Percentiles rank a stretch among this genome's conserved stretches.
Evolutionary conservation across 768 basidiomycete species (phyloP).

Genomic region (Gymnopilus dilepis): DNA sequence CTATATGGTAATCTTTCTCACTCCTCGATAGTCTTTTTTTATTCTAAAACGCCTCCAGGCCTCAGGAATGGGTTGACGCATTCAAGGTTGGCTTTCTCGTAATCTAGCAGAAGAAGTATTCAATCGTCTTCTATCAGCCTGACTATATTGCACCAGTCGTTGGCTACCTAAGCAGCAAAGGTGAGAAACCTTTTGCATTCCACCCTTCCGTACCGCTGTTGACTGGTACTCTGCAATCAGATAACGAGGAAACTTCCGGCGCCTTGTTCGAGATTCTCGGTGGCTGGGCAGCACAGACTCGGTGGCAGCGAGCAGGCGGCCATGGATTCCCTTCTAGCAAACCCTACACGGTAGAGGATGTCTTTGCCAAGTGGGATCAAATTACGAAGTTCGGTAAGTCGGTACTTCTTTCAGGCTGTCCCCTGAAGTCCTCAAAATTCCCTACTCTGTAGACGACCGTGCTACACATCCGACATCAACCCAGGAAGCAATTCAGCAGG

Average conservation of each 20-base stretch:
- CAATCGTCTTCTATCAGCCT: slow-evolving; percentile 53
- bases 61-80: slow-evolving; percentile 85
- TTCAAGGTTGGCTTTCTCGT: slow-evolving; percentile 70
- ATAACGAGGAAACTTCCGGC: slow-evolving; percentile 76
- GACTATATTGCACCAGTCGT: slow-evolving; percentile 93
- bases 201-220: neutral
- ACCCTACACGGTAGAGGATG: slow-evolving; percentile 78
- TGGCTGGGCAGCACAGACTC: slow-evolving; percentile 90
- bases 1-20: slow-evolving; percentile 60
- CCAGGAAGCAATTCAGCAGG: slow-evolving; percentile 79
- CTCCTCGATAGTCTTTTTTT: neutral
- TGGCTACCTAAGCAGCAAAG: slow-evolving; percentile 84
- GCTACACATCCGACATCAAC: slow-evolving; percentile 81
- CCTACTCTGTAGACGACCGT: slow-evolving; percentile 61
- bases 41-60: slow-evolving; percentile 43
- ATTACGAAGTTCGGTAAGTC: slow-evolving; percentile 85
- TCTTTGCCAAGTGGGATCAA: slow-evolving; percentile 77
- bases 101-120: neutral
- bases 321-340: slow-evolving; percentile 84
- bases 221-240: slow-evolving; percentile 37
- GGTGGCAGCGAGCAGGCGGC: slow-evolving; percentile 93
- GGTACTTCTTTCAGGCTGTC: neutral
- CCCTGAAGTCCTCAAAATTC: neutral
- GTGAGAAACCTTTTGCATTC: slow-evolving; percentile 32
- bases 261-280: slow-evolving; percentile 85